A percentile compares a stretch with the other conserved stretches of the same genome.
Evolutionary conservation across 306 rosid species (phyloP).

Genomic region (Corylus heterophylla): DNA sequence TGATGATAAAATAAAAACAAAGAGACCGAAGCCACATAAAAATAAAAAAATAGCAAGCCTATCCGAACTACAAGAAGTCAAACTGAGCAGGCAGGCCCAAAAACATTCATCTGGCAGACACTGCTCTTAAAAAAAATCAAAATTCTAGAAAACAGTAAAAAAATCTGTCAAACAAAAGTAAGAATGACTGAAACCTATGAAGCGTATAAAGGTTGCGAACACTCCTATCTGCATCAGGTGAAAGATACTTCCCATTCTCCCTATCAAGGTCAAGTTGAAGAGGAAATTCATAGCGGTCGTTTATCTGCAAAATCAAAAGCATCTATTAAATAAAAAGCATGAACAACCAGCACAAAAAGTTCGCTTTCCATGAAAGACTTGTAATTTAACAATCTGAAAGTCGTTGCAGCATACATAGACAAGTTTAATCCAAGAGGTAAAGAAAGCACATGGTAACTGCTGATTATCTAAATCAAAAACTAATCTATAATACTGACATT

Average conservation of each 20-base stretch:
- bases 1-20: background rate
- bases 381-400: background rate
- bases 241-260: constrained; percentile 80
- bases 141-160: background rate
- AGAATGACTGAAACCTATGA: constrained; percentile 60
- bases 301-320: constrained; percentile 55
- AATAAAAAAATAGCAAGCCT: background rate
- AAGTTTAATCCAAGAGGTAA: background rate
- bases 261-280: constrained; percentile 93
- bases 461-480: background rate
- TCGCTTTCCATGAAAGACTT: background rate
- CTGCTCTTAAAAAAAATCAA: background rate
- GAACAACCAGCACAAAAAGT: background rate
- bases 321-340: constrained; percentile 1
- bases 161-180: background rate
- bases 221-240: constrained; percentile 87
- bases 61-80: background rate
- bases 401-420: background rate
- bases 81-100: background rate
- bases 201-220: constrained; percentile 93
- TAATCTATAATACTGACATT: background rate
- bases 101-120: background rate
- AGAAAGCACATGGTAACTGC: background rate
- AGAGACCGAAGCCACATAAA: background rate
- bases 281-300: constrained; percentile 96